Conservation (phyloP, 352 stramenopile species). For the Halophytophthora polymorphica region DNA sequence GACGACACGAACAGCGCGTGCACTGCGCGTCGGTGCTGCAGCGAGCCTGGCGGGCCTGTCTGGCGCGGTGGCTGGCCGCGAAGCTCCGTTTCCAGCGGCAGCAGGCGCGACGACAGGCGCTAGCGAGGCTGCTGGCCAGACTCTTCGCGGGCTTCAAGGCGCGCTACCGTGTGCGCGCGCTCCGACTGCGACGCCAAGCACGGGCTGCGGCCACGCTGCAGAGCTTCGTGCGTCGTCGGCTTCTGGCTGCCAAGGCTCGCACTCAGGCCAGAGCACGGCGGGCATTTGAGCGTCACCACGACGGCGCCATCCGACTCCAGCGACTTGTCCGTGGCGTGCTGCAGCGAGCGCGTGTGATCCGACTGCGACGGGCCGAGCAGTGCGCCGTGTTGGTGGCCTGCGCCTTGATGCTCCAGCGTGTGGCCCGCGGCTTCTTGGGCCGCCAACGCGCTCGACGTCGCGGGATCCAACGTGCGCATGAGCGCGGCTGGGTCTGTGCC, state of each 20-base stretch:
- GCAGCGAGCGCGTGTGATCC: constrained; percentile 23
- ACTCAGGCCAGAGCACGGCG: constrained; percentile 12
- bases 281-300: constrained; percentile 17
- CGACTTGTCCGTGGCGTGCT: constrained; percentile 31
- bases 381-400: constrained; percentile 41
- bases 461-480: constrained; percentile 24
- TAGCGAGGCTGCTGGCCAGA: constrained; percentile 24
- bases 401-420: constrained; percentile 45
- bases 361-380: constrained; percentile 36
- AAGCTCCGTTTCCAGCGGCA: constrained; percentile 26
- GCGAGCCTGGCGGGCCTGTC: constrained; percentile 27
- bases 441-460: constrained; percentile 25
- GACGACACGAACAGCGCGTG: constrained; percentile 19
- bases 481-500: constrained; percentile 30
- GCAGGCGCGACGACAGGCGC: constrained; percentile 20
- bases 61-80: constrained; percentile 13
- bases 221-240: constrained; percentile 21
- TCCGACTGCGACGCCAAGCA: constrained; percentile 27
- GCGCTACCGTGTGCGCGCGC: constrained; percentile 36
- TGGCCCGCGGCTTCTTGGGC: constrained; percentile 44
- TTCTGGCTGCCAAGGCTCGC: constrained; percentile 34
- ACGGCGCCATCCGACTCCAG: constrained; percentile 45
- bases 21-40: constrained; percentile 29
- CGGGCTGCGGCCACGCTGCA: constrained; percentile 40
- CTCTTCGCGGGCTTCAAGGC: constrained; percentile 50